Percentiles rank a stretch among this genome's conserved stretches.
Evolutionary conservation across 1,284 basidiomycete genomes (phyloP).

Genomic region (Sporisorium iseilematis-ciliati): DNA sequence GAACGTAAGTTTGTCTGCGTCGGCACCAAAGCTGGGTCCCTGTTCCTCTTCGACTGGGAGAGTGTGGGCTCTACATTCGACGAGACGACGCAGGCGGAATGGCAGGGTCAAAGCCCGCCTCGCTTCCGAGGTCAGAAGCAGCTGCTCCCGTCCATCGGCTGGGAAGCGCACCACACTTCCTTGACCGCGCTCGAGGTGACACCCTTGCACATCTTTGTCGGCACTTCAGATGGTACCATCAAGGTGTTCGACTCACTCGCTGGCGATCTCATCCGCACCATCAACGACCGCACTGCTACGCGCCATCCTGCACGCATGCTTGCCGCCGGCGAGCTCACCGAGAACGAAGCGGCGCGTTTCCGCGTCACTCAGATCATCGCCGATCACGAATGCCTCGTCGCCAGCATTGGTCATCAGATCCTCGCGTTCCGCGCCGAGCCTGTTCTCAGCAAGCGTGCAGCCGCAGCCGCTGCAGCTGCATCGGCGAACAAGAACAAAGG

Average conservation of each 20-base stretch:
- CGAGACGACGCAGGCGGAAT: constrained; percentile 39
- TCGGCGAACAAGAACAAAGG: constrained; percentile 22
- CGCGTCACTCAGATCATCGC: constrained; percentile 77
- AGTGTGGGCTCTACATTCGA: constrained; percentile 37
- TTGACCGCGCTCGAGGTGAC: constrained; percentile 61
- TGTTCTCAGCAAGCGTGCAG: constrained; percentile 58
- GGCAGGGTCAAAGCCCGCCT: constrained; percentile 72
- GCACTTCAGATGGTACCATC: constrained; percentile 75
- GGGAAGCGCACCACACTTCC: constrained; percentile 55
- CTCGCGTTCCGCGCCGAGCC: constrained; percentile 79
- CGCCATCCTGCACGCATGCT: constrained; percentile 74
- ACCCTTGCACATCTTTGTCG: constrained; percentile 52
- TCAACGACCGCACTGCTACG: constrained; percentile 65
- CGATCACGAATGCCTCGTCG: constrained; percentile 76
- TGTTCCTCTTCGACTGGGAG: constrained; percentile 65
- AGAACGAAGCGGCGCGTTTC: constrained; percentile 71
- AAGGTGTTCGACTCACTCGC: constrained; percentile 79
- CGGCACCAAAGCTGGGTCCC: constrained; percentile 59
- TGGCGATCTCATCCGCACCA: constrained; percentile 65
- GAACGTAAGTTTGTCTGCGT: constrained; percentile 64
- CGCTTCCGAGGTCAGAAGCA: constrained; percentile 76
- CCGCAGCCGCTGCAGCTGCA: constrained; percentile 21
- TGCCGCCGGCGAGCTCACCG: constrained; percentile 72
- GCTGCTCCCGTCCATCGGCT: constrained; percentile 73
- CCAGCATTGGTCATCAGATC: constrained; percentile 76